Base-by-base conservation (phyloP, 106 monocot species). In the Vanilla planifolia region DNA sequence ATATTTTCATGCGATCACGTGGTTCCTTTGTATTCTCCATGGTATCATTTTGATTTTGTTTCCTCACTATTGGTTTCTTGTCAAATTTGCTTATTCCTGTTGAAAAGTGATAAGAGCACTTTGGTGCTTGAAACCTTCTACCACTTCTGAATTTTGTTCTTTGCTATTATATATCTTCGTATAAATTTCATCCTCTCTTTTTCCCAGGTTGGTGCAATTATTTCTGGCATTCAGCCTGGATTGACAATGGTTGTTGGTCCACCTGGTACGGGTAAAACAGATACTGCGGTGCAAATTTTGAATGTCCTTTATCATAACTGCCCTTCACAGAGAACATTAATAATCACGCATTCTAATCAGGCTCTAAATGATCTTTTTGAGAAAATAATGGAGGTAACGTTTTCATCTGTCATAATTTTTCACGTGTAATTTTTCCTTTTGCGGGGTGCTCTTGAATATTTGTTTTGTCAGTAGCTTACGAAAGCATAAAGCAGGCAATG, bases 171-270 rank as follows among this genome's bases (percentile, higher is more conserved):
- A 0, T 5, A 53, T 28, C 22, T 15, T 53, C 15, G 4, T 15
- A 53, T 53, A 8, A 35, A 21, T 0, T 28, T 0, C 8, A 19
- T 21, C 20, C 8, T 57, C 6, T 16, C 8, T 21, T 34, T 57
- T 53, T 22, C n/a, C 20, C 81, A 98, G 96, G 52, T 92, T 81
- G 98, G 98, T 60, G 98, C 98, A 47, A 98, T 98, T 59, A 85
- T 92, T 71, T 98, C 98, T 33, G 98, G 98, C 19, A 80, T 98
- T 71, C 92, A 98, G 70, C 98, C 98, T 43, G 98, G 98, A 22
- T 76, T 98, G 72, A 98, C 98, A 21, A 98, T 98, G 98, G 98
- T 98, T 68, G 98, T 98, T 44, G 98, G 98, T 71, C 98, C 98
- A 26, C 98, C 98, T 51, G 98, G 98, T 82, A 98, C 98, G n/a